phyloP scores from a whole-genome alignment of 768 basidiomycete genomes.

The Hygrophorus russula region DNA sequence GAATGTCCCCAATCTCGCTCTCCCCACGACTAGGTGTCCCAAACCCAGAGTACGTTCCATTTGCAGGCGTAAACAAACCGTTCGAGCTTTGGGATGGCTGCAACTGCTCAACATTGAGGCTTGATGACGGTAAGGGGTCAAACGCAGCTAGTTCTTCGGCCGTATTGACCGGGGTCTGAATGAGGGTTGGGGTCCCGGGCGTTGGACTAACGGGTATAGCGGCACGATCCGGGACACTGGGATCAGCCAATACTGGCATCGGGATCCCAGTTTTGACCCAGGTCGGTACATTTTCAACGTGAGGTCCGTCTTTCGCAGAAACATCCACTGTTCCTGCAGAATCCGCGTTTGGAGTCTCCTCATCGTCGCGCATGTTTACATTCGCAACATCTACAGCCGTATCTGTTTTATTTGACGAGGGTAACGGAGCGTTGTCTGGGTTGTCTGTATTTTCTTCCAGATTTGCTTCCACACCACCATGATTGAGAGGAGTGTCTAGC shows the following conservation, averaged over 20 bases:
- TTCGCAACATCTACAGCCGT: too few relatives aligned
- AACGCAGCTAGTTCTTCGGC: constrained; percentile 15
- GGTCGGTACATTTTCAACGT: neutral
- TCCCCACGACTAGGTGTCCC: neutral
- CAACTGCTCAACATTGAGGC: constrained; percentile 13
- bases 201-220: constrained; percentile 9
- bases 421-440: too few relatives aligned
- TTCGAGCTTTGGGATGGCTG: constrained; percentile 12
- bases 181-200: constrained; percentile 13
- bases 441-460: too few relatives aligned
- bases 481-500: too few relatives aligned
- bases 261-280: constrained; percentile 13
- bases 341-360: too few relatives aligned
- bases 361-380: too few relatives aligned
- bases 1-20: neutral
- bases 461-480: too few relatives aligned
- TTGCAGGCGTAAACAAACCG: constrained; percentile 27
- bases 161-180: constrained; percentile 12
- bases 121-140: constrained; percentile 12
- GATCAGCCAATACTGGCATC: constrained; percentile 31
- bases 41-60: neutral
- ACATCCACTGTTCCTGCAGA: too few relatives aligned
- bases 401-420: too few relatives aligned
- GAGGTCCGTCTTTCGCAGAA: too few relatives aligned
- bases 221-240: constrained; percentile 26